Conservation (phyloP, 257 asterid genomes). For the Solanum chilense region DNA sequence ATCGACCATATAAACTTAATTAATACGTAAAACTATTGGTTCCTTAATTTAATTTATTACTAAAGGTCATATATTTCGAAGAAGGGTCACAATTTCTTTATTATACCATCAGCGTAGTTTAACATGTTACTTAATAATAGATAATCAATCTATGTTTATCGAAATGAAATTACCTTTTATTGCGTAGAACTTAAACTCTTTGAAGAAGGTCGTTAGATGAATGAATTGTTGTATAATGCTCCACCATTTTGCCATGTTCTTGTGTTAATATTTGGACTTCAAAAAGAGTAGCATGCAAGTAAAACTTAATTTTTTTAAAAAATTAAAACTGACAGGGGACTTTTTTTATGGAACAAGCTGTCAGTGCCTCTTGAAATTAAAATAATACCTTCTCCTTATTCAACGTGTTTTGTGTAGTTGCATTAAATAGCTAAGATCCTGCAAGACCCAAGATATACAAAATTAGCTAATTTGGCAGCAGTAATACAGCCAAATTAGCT, state of each 20-base stretch:
- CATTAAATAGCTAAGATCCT: slow-evolving; percentile 3
- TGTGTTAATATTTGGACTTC: not conserved
- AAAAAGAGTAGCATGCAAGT: not conserved
- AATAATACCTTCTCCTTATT: not conserved
- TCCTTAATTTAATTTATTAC: not conserved
- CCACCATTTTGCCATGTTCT: not conserved
- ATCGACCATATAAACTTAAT: not conserved
- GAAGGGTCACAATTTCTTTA: not conserved
- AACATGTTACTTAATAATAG: not conserved
- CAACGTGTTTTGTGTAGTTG: not conserved
- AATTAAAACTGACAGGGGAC: not conserved
- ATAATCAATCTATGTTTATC: not conserved
- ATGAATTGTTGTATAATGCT: not conserved
- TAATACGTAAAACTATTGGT: not conserved
- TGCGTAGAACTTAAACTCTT: not conserved
- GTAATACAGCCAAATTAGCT: not conserved
- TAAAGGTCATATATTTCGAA: not conserved
- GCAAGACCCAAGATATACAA: not conserved
- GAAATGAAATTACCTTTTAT: not conserved
- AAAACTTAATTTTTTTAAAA: not conserved
- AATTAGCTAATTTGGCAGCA: not conserved
- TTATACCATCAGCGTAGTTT: not conserved
- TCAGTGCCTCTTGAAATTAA: not conserved
- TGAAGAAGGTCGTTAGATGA: not conserved
- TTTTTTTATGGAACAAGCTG: not conserved